Evolutionary conservation across 2,329 filamentous ascomycete genomes (phyloP).

Genomic region (Fusarium brevicatenulatum): DNA sequence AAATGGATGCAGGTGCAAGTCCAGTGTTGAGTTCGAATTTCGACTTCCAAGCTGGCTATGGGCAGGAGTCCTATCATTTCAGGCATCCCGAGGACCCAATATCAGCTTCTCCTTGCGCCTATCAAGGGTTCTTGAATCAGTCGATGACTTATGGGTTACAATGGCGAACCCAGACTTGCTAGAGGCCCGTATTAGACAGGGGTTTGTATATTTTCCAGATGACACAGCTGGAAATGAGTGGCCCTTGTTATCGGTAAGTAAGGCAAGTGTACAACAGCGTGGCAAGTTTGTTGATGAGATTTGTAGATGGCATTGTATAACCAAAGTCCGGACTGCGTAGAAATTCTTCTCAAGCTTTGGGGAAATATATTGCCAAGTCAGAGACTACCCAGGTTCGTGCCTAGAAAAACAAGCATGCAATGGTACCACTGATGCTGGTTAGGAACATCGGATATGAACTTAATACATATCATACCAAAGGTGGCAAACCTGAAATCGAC

Average conservation of each 20-base stretch:
- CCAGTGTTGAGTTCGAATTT: neutral
- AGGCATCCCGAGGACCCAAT: neutral
- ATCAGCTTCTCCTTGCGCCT: neutral
- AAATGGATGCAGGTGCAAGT: rapidly evolving
- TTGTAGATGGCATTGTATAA: rapidly evolving
- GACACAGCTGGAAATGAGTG: rapidly evolving
- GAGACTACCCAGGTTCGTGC: slow-evolving; percentile 20
- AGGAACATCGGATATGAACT: rapidly evolving
- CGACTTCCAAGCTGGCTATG: slow-evolving; percentile 24
- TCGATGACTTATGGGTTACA: rapidly evolving
- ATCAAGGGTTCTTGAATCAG: neutral
- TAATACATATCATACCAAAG: rapidly evolving
- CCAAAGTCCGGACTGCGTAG: rapidly evolving
- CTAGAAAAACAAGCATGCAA: no score
- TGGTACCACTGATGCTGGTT: rapidly evolving
- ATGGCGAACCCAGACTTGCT: rapidly evolving
- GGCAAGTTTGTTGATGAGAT: rapidly evolving
- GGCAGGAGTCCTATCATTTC: neutral
- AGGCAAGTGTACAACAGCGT: rapidly evolving
- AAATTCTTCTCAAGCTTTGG: slow-evolving; percentile 10
- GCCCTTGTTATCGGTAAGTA: neutral
- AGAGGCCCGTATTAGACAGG: neutral
- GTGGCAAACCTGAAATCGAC: rapidly evolving
- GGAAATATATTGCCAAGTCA: slow-evolving; percentile 17
- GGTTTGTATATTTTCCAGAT: neutral